These are phyloP conservation scores for Xylariaceae sp. DNA, from an alignment of 2,329 filamentous ascomycete genomes.

Conservation along the genomic window DNA sequence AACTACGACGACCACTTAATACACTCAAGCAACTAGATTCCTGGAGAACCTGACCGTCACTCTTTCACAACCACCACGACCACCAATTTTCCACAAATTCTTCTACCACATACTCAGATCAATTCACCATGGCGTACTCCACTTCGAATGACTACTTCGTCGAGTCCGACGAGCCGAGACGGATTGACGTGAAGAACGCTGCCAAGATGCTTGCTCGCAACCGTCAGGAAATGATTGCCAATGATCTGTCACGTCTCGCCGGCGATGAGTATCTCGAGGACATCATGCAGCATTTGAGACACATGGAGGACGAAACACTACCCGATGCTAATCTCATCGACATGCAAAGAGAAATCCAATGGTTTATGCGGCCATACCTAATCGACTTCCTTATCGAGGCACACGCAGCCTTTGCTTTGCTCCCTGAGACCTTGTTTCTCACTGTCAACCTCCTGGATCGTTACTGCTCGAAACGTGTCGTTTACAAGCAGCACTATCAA, in stretches of 20 bases:
- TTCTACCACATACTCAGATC: conserved; percentile 28
- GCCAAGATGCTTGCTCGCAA: conserved; percentile 76
- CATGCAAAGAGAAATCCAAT: conserved; percentile 98
- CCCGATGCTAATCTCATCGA: conserved; percentile 97
- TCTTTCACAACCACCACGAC: conserved; percentile 38
- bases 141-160: conserved; percentile 51
- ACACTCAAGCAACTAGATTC: conserved; percentile 43
- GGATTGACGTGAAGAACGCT: conserved; percentile 70
- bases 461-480: conserved; percentile 95
- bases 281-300: conserved; percentile 87
- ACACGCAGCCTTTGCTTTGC: conserved; percentile 87
- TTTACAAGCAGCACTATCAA: conserved; percentile 99
- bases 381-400: conserved; percentile 98
- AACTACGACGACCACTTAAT: conserved; percentile 36
- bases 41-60: conserved; percentile 51
- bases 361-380: conserved; percentile 98
- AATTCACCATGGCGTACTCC: conserved; percentile 46
- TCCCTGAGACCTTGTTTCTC: conserved; percentile 93
- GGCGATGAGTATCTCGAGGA: conserved; percentile 92
- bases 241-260: conserved; percentile 81
- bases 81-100: conserved; percentile 25
- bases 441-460: conserved; percentile 95
- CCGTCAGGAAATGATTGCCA: conserved; percentile 82
- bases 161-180: conserved; percentile 53
- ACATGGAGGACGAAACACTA: conserved; percentile 93